These are phyloP conservation scores for Rhodotorula toruloides DNA, from an alignment of 768 basidiomycete species.

Conservation along the genomic window DNA sequence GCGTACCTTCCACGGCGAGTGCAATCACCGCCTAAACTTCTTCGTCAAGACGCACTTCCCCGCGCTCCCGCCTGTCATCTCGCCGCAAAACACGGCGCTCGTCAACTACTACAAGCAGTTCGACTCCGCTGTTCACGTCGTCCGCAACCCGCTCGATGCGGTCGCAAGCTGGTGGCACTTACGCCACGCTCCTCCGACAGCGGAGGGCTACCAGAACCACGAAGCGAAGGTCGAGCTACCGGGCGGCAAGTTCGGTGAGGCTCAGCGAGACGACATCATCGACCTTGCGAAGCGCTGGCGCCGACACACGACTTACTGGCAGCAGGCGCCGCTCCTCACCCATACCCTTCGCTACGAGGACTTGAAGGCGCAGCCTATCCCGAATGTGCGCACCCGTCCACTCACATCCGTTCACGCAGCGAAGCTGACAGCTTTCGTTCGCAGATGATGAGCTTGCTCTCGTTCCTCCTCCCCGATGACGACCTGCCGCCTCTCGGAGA, in stretches of 20 bases:
- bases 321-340: constrained; percentile 23
- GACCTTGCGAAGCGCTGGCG: constrained; percentile 21
- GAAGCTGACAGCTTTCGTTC: not conserved
- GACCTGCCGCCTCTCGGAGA: constrained; percentile 23
- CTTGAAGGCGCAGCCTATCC: constrained; percentile 29
- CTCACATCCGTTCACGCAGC: not conserved
- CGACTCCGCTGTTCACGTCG: constrained; percentile 21
- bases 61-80: not conserved
- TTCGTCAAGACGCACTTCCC: constrained; percentile 34
- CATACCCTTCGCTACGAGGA: constrained; percentile 30
- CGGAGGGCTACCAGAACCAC: constrained; percentile 2
- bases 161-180: constrained; percentile 24
- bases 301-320: constrained; percentile 31
- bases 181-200: not conserved
- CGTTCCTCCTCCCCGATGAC: constrained; percentile 31
- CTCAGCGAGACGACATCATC: not conserved
- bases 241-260: constrained; percentile 1
- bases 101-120: constrained; percentile 1
- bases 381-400: constrained; percentile 6
- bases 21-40: constrained; percentile 1
- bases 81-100: not conserved
- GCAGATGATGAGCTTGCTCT: constrained; percentile 32
- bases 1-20: constrained; percentile 26
- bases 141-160: constrained; percentile 33
- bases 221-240: constrained; percentile 17